Evolutionary conservation across 2,329 filamentous ascomycete genomes (phyloP), one percentile per base, ranked within the genome.

Genomic region (Venturia effusa): DNA sequence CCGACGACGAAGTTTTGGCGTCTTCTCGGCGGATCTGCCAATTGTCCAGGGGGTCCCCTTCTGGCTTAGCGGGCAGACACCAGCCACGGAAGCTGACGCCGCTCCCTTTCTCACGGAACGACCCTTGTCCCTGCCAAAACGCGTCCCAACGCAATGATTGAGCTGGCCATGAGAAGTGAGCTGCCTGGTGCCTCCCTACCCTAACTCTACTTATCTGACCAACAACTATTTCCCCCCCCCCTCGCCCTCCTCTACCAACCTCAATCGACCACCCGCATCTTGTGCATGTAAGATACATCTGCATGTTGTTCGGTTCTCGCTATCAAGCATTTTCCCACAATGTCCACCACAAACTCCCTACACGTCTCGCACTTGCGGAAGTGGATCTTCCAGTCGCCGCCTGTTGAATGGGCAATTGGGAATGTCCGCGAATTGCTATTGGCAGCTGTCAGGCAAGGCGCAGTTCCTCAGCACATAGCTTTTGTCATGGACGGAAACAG

Each of bases 401-500:
- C 94, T 0, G 87, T 91, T 69, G 92, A 96, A 84, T 97, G 90
- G 88, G 85, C 83, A n/a, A 81, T 95, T 66, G 85, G 84, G 66
- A 85, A 88, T 70, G 77, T 96, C 24, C 86, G 91, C 67, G 90
- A 96, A 74, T 79, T 96, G 61, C 82, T 97, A 67, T 94, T 99
- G 69, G 90, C 91, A 63, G 89, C 92, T 61, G 78, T 97, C 63
- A 88, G 88, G 72, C 93, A 97, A 76, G 94, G 94, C 0, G 91
- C 92, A 1, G 88, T 99, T 64, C 94, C 94, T 11, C 87, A 91
- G 71, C 94, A 99, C 84, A 85, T 99, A 66, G 94, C 94, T n/a
- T 99, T 99, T 73, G 93, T 97, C 70, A 99, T 99, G 94, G 94
- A 99, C 74, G 94, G 94, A 64, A 99, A 99, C 77, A 82, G 94